A percentile compares a stretch with the other conserved stretches of the same genome.
phyloP scores from a whole-genome alignment of 2,329 filamentous ascomycete genomes.

The Pseudogymnoascus sp. region DNA sequence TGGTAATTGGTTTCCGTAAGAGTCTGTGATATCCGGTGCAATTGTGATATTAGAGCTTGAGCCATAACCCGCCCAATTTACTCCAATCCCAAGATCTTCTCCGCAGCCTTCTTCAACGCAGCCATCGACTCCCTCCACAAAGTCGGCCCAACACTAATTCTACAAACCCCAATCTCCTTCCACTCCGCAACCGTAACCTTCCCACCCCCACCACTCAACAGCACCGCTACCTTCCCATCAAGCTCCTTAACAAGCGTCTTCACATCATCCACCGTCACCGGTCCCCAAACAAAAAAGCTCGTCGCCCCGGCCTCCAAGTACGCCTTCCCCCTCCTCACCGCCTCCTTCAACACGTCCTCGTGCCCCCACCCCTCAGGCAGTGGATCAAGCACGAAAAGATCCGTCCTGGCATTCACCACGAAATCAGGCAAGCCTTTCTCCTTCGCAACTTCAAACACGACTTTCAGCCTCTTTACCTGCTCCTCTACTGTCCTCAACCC shows the following conservation, averaged over 20 bases:
- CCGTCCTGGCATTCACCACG: constrained; percentile 52
- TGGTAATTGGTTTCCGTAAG: background rate
- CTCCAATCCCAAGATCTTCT: constrained; percentile 25
- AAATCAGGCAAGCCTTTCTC: constrained; percentile 48
- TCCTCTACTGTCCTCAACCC: constrained; percentile 35
- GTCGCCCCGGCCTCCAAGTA: constrained; percentile 53
- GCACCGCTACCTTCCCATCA: constrained; percentile 45
- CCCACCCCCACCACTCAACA: constrained; percentile 33
- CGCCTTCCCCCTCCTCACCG: constrained; percentile 47
- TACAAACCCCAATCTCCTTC: constrained; percentile 45
- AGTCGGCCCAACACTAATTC: constrained; percentile 49
- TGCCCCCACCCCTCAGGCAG: constrained; percentile 17
- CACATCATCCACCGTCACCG: constrained; percentile 42
- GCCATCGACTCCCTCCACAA: constrained; percentile 39
- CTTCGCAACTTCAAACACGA: constrained; percentile 38
- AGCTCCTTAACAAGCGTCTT: constrained; percentile 42
- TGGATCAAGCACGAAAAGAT: constrained; percentile 41
- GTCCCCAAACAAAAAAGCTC: constrained; percentile 56
- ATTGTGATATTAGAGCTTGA: background rate
- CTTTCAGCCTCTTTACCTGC: constrained; percentile 43
- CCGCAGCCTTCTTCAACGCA: constrained; percentile 33
- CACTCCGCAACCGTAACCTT: constrained; percentile 41
- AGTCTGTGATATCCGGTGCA: background rate
- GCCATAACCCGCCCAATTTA: background rate
- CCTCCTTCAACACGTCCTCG: constrained; percentile 36